These are phyloP conservation scores for Cyberlindnera euphorbiae DNA, from an alignment of 805 yeast species.

Conservation along the genomic window DNA sequence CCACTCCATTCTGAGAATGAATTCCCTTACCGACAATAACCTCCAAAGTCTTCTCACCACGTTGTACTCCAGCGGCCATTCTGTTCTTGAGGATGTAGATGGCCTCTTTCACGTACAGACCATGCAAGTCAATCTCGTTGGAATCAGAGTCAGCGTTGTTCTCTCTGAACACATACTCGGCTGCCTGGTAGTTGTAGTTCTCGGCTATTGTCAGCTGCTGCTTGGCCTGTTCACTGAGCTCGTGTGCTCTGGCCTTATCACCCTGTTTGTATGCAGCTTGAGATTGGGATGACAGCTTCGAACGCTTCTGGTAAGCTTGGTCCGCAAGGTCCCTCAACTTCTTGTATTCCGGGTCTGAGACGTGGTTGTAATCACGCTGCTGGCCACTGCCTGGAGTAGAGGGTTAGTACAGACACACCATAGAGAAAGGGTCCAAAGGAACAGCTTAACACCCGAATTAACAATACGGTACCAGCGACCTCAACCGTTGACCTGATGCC, in stretches of 20 bases:
- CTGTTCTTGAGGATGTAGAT: constrained; percentile 69
- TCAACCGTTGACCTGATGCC: no score
- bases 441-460: no score
- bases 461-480: no score
- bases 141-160: constrained; percentile 82
- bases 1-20: constrained; percentile 77
- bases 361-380: constrained; percentile 65
- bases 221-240: constrained; percentile 66
- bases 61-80: constrained; percentile 54
- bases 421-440: no score
- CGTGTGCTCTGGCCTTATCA: constrained; percentile 67
- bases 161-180: constrained; percentile 80
- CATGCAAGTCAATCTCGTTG: constrained; percentile 92
- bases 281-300: constrained; percentile 56
- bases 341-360: constrained; percentile 59
- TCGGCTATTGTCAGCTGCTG: constrained; percentile 58
- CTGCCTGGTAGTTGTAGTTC: constrained; percentile 70
- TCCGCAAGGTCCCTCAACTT: constrained; percentile 65
- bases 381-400: constrained; percentile 11
- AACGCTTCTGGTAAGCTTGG: constrained; percentile 52
- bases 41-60: constrained; percentile 57
- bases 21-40: constrained; percentile 93
- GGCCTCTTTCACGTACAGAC: constrained; percentile 87
- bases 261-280: constrained; percentile 76
- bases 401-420: not conserved